Evolutionary conservation across 1,139 yeast species (phyloP).

Genomic region (Citeromyces hawaiiensis): DNA sequence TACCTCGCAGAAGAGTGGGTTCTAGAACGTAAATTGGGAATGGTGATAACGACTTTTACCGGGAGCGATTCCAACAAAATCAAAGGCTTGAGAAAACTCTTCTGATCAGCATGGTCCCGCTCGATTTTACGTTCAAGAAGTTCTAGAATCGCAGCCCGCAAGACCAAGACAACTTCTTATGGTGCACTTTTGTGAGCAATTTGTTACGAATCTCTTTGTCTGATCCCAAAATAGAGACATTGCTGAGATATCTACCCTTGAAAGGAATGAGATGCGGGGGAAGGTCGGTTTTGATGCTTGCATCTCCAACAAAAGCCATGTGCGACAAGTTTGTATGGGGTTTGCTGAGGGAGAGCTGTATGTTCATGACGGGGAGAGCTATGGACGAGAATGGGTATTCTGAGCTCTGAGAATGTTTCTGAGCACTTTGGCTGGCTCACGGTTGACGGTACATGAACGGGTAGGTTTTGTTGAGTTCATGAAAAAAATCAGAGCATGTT

Average conservation of each 20-base stretch:
- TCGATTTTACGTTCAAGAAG: slow-evolving; percentile 47
- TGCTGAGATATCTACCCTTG: slow-evolving; percentile 46
- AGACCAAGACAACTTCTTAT: slow-evolving; percentile 32
- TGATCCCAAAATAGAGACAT: slow-evolving; percentile 54
- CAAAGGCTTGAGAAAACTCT: slow-evolving; percentile 43
- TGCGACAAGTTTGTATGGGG: slow-evolving; percentile 81
- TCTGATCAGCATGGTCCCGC: slow-evolving; percentile 47
- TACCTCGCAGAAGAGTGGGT: slow-evolving; percentile 95
- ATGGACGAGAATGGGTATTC: no score
- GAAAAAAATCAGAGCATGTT: no score
- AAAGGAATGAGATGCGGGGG: slow-evolving; percentile 77
- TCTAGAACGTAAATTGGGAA: slow-evolving; percentile 50
- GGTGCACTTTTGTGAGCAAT: slow-evolving; percentile 67
- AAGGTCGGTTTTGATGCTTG: slow-evolving; percentile 58
- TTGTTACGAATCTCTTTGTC: slow-evolving; percentile 65
- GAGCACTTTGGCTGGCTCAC: no score
- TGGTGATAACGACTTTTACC: slow-evolving; percentile 69
- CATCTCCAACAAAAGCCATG: slow-evolving; percentile 61
- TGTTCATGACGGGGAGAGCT: no score
- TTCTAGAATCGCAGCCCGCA: slow-evolving; percentile 46
- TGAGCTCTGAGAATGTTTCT: no score
- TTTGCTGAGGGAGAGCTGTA: no score
- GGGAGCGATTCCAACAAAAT: slow-evolving; percentile 61
- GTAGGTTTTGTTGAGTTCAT: no score
- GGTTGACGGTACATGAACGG: no score